Percentiles rank a stretch among this genome's conserved stretches.
phyloP scores from a whole-genome alignment of 2,329 filamentous ascomycete species.

The Verticillium longisporum region DNA sequence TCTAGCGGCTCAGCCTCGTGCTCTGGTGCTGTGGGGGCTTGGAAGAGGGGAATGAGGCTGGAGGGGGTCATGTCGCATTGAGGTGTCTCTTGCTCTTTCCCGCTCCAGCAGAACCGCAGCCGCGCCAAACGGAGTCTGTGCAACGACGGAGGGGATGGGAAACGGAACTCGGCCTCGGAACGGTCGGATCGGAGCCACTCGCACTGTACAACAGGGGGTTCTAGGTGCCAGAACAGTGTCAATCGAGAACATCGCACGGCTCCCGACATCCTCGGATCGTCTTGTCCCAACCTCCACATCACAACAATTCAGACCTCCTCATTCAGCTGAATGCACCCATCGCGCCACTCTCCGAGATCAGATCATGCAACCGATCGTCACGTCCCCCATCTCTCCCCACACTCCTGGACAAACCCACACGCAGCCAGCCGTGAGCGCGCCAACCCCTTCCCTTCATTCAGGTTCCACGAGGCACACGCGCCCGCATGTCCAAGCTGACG shows the following conservation, averaged over 20 bases:
- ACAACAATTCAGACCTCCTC: neutral
- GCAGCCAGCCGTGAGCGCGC: neutral
- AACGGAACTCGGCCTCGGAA: neutral
- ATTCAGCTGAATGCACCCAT: neutral
- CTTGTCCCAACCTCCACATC: neutral
- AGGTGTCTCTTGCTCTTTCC: neutral
- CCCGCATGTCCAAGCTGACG: neutral
- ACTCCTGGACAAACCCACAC: neutral
- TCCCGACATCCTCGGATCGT: neutral
- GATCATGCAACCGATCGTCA: neutral
- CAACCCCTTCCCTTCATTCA: neutral
- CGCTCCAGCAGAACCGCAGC: neutral
- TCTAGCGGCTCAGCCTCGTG: neutral
- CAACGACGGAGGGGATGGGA: neutral
- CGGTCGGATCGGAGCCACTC: neutral
- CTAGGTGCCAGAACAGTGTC: neutral
- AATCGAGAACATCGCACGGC: neutral
- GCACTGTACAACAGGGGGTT: neutral
- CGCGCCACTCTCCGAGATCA: neutral
- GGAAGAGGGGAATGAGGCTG: neutral
- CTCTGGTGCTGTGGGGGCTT: neutral
- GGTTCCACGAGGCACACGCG: neutral
- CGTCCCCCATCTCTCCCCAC: neutral
- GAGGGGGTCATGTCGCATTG: neutral
- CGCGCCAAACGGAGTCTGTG: neutral